These are phyloP conservation scores for Funneliformis mosseae DNA, from an alignment of 192 early-diverging fungal species.

Conservation along the genomic window DNA sequence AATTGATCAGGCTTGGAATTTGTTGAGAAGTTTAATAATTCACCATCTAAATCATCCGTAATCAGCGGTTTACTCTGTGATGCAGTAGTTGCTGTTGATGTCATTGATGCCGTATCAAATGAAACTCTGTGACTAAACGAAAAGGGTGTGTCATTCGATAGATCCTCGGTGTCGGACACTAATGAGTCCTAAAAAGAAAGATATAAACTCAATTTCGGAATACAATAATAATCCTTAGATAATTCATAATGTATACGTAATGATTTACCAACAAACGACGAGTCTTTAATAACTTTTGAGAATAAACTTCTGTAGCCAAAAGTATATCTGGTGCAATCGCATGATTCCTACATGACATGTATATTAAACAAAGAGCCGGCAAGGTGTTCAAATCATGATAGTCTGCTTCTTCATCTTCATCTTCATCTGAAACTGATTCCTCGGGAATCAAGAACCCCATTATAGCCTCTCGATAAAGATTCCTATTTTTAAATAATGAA, in stretches of 20 bases:
- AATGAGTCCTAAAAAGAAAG: slow-evolving; percentile 38
- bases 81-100: background rate
- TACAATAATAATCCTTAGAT: background rate
- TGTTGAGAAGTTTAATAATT: background rate
- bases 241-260: background rate
- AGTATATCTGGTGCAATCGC: slow-evolving; percentile 41
- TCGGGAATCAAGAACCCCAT: slow-evolving; percentile 38
- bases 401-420: background rate
- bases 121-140: background rate
- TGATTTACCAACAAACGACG: slow-evolving; percentile 38
- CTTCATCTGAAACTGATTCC: background rate
- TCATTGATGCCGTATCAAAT: slow-evolving; percentile 29
- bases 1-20: background rate
- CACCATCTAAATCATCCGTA: background rate
- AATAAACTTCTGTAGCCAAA: slow-evolving; percentile 43
- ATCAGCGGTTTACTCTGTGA: slow-evolving; percentile 2
- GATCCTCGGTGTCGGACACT: slow-evolving; percentile 25
- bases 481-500: slow-evolving; percentile 23
- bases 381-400: slow-evolving; percentile 38
- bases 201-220: background rate
- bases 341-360: slow-evolving; percentile 43
- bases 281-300: slow-evolving; percentile 44
- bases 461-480: slow-evolving; percentile 42
- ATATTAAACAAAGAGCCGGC: slow-evolving; percentile 42
- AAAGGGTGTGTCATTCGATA: slow-evolving; percentile 21